Percentiles rank a stretch among this genome's conserved stretches.
phyloP scores from a whole-genome alignment of 441 rosid genomes.

The Brassica hybrid region DNA sequence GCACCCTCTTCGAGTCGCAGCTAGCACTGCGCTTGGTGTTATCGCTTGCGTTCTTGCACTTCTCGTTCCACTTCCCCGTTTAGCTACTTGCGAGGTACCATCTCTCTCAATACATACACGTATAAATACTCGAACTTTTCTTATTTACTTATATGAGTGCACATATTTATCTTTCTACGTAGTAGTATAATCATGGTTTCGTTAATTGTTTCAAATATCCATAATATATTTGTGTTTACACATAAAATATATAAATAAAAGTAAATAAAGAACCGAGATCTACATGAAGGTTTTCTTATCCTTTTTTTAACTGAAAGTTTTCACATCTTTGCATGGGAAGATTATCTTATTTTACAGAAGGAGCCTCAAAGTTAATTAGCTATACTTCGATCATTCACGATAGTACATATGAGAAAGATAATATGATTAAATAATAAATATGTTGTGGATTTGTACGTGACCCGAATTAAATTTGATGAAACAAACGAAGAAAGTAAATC shows the following conservation, averaged over 20 bases:
- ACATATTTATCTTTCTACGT: constrained; percentile 4
- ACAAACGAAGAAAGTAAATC: constrained; percentile 18
- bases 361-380: not conserved
- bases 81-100: constrained; percentile 73
- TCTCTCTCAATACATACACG: not conserved
- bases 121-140: constrained; percentile 5
- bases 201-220: not conserved
- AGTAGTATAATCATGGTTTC: constrained; percentile 1
- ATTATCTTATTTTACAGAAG: constrained; percentile 1
- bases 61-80: constrained; percentile 73
- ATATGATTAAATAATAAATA: no score
- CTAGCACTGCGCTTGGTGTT: constrained; percentile 76
- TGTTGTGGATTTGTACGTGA: not conserved
- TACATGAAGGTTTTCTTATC: not conserved
- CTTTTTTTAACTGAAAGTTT: no score
- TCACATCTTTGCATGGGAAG: constrained; percentile 8
- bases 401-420: not conserved
- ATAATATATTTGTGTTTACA: constrained; percentile 1
- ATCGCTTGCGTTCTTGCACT: constrained; percentile 72
- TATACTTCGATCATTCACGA: constrained; percentile 1
- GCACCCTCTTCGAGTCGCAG: constrained; percentile 81
- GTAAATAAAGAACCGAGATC: constrained; percentile 12
- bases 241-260: not conserved
- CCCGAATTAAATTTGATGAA: constrained; percentile 10
- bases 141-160: not conserved